These are phyloP conservation scores for Podospora sp. DNA, from an alignment of 495 filamentous ascomycete genomes.

Conservation along the genomic window DNA sequence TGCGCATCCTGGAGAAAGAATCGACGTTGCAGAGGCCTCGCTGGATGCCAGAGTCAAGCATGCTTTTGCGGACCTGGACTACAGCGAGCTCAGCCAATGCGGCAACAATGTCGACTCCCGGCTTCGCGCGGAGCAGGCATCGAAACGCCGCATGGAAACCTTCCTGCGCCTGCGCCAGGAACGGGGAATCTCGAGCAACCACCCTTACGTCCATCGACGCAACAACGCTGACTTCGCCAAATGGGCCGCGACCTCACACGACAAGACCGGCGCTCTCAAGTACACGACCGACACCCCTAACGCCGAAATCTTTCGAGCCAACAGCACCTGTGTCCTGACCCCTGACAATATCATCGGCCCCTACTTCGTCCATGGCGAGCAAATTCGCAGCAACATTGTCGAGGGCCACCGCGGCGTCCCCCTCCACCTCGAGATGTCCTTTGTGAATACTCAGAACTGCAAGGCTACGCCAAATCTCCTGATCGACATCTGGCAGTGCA, in stretches of 20 bases:
- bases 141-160: not conserved
- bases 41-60: not conserved
- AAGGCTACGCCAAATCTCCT: conserved; percentile 53
- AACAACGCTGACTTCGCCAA: not conserved
- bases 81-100: not conserved
- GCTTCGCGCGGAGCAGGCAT: not conserved
- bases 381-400: conserved; percentile 53
- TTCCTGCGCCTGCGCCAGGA: not conserved
- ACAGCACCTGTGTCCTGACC: conserved; percentile 42
- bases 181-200: not conserved
- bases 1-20: not conserved
- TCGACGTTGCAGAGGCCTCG: not conserved
- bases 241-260: not conserved
- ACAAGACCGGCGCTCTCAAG: not conserved
- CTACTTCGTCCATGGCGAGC: conserved; percentile 48
- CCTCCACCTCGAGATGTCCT: conserved; percentile 57
- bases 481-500: conserved; percentile 61
- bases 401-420: conserved; percentile 54
- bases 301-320: conserved; percentile 49
- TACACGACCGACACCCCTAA: conserved; percentile 5
- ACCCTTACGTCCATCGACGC: not conserved
- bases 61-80: not conserved
- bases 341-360: conserved; percentile 47
- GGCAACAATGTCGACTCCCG: not conserved
- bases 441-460: conserved; percentile 60